Conservation (phyloP, 768 basidiomycete genomes). For the Calocera viscosa region DNA sequence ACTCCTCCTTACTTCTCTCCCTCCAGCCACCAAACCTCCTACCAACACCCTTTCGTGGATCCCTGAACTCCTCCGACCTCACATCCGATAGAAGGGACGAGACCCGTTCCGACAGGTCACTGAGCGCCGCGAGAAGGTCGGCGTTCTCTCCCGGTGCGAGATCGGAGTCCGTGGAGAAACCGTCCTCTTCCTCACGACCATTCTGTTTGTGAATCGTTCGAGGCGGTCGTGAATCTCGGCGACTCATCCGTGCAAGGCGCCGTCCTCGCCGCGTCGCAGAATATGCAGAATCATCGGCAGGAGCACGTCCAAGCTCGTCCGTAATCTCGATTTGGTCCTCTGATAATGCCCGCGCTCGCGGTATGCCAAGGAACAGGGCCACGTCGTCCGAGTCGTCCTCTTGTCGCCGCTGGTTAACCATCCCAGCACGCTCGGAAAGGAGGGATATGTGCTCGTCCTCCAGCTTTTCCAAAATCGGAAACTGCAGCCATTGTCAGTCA, state of each 20-base stretch:
- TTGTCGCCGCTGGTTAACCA: constrained; percentile 54
- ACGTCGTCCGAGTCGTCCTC: constrained; percentile 75
- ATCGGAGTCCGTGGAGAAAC: constrained; percentile 76
- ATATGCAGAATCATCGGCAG: constrained; percentile 34
- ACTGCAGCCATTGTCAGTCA: constrained; percentile 35
- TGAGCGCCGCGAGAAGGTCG: constrained; percentile 55
- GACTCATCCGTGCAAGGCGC: constrained; percentile 43
- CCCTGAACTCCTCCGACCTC: constrained; percentile 65
- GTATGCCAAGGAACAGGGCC: constrained; percentile 48
- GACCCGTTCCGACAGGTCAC: constrained; percentile 39
- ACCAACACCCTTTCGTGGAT: constrained; percentile 61
- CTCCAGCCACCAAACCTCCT: constrained; percentile 61
- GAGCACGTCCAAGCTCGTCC: constrained; percentile 44
- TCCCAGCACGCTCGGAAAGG: constrained; percentile 56
- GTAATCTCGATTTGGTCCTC: constrained; percentile 39
- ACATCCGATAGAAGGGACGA: constrained; percentile 66
- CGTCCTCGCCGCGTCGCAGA: constrained; percentile 41
- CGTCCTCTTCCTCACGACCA: constrained; percentile 42
- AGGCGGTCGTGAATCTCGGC: constrained; percentile 38
- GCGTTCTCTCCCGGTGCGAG: constrained; percentile 51
- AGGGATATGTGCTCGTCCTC: constrained; percentile 56
- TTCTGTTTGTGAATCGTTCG: constrained; percentile 23
- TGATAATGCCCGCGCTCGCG: constrained; percentile 25
- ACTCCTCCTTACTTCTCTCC: constrained; percentile 60
- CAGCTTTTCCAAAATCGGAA: constrained; percentile 66